Conservation (phyloP, 495 filamentous ascomycete genomes). For the Podospora pseudocomata region DNA sequence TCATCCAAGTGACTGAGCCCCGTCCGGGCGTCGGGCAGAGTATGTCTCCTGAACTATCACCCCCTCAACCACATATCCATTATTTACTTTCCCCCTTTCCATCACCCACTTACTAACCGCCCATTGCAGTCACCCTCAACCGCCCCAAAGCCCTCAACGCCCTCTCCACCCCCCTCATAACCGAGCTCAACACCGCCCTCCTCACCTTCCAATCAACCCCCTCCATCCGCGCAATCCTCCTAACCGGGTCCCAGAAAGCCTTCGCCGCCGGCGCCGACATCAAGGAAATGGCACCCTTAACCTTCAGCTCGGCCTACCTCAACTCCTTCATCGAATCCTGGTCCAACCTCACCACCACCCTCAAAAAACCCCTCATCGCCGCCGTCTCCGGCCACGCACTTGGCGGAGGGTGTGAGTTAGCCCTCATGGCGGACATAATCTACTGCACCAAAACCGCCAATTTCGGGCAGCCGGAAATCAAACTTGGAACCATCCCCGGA, state of each 20-base stretch:
- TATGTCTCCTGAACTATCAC: constrained; percentile 37
- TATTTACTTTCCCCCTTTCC: not conserved
- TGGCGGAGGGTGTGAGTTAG: constrained; percentile 93
- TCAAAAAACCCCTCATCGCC: constrained; percentile 90
- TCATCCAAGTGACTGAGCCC: constrained; percentile 74
- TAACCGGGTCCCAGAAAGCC: constrained; percentile 81
- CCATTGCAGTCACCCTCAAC: constrained; percentile 76
- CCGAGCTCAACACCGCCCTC: constrained; percentile 83
- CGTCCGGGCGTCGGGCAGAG: constrained; percentile 86
- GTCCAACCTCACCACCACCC: constrained; percentile 72
- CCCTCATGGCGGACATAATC: constrained; percentile 94
- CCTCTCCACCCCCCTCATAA: constrained; percentile 80
- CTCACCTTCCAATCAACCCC: constrained; percentile 65
- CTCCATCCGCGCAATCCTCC: constrained; percentile 68
- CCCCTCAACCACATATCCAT: not conserved
- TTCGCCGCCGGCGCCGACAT: constrained; percentile 98
- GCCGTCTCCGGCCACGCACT: constrained; percentile 93
- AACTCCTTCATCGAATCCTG: constrained; percentile 89
- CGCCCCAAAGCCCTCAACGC: constrained; percentile 94
- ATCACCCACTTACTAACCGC: constrained; percentile 5
- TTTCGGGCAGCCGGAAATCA: constrained; percentile 97
- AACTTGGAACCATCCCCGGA: constrained; percentile 85
- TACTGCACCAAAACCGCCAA: constrained; percentile 80
- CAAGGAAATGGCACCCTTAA: constrained; percentile 93
- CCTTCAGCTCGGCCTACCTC: constrained; percentile 79